Percentiles rank a stretch among this genome's conserved stretches.
Conservation (phyloP, 2,329 filamentous ascomycete genomes). For the Periconia sp. region DNA sequence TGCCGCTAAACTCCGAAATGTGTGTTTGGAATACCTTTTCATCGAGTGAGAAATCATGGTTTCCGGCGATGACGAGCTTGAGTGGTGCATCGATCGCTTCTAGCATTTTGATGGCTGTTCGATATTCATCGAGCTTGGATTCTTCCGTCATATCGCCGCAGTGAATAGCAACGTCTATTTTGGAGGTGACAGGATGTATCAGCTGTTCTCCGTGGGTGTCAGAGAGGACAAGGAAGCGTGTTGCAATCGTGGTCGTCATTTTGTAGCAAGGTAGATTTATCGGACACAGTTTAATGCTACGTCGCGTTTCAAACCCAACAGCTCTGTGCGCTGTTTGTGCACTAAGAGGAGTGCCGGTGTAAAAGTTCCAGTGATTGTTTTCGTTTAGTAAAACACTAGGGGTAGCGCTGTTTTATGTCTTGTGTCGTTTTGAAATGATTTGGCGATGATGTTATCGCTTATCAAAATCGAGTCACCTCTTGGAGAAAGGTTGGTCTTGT, state of each 20-base stretch:
- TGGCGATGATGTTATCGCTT: too few species aligned
- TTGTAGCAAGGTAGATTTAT: too few species aligned
- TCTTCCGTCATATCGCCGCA: slow-evolving; percentile 59
- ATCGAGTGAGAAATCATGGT: slow-evolving; percentile 62
- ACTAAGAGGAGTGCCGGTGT: too few species aligned
- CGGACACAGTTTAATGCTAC: too few species aligned
- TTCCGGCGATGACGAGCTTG: slow-evolving; percentile 62
- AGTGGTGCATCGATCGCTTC: slow-evolving; percentile 52
- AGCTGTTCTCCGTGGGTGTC: slow-evolving; percentile 38
- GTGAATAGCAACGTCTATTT: slow-evolving; percentile 55
- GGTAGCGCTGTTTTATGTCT: too few species aligned
- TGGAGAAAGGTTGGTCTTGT: too few species aligned
- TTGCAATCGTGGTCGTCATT: neutral
- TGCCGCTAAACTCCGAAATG: neutral
- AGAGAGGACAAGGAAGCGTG: slow-evolving; percentile 38
- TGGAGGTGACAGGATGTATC: neutral
- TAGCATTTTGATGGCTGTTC: slow-evolving; percentile 49
- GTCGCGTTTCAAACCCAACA: too few species aligned
- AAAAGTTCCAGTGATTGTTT: too few species aligned
- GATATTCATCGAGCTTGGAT: slow-evolving; percentile 49
- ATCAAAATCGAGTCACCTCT: too few species aligned
- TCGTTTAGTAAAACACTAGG: too few species aligned
- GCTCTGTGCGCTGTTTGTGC: too few species aligned
- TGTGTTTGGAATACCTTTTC: slow-evolving; percentile 17
- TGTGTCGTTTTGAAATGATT: too few species aligned